Conservation (phyloP, 192 early-diverging fungal species). For the Polychytrium aggregatum region DNA sequence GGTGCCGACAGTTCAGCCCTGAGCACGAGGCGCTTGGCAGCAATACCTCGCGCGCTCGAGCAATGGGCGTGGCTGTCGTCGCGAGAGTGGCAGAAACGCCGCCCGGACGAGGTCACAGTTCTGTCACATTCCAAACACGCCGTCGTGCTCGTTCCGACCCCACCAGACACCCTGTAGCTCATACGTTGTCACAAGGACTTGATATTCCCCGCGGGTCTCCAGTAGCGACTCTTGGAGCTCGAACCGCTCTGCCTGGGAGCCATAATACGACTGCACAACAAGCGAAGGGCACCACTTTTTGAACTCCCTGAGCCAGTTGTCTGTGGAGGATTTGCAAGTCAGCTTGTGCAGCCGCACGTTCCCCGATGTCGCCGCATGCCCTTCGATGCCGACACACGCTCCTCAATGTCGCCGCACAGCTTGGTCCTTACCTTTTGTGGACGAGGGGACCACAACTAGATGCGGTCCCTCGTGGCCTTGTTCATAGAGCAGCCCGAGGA, state of each 20-base stretch:
- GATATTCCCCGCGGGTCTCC: constrained; percentile 31
- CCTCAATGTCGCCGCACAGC: too few relatives aligned
- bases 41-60: too few relatives aligned
- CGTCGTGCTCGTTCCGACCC: too few relatives aligned
- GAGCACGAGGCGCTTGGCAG: too few relatives aligned
- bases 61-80: too few relatives aligned
- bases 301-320: constrained; percentile 88
- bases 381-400: too few relatives aligned
- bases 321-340: constrained; percentile 15
- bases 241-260: constrained; percentile 24
- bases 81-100: too few relatives aligned
- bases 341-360: too few relatives aligned
- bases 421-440: constrained; percentile 42
- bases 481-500: constrained; percentile 48
- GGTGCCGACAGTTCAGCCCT: too few relatives aligned
- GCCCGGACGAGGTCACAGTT: too few relatives aligned
- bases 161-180: too few relatives aligned
- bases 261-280: constrained; percentile 26
- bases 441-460: constrained; percentile 76
- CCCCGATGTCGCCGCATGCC: neutral
- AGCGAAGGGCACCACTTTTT: constrained; percentile 30
- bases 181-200: constrained; percentile 73
- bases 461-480: constrained; percentile 50
- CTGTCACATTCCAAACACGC: too few relatives aligned
- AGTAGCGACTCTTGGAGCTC: constrained; percentile 39